These are phyloP conservation scores for Erysiphe pulchra DNA, from an alignment of 2,329 filamentous ascomycete species.

Conservation along the genomic window DNA sequence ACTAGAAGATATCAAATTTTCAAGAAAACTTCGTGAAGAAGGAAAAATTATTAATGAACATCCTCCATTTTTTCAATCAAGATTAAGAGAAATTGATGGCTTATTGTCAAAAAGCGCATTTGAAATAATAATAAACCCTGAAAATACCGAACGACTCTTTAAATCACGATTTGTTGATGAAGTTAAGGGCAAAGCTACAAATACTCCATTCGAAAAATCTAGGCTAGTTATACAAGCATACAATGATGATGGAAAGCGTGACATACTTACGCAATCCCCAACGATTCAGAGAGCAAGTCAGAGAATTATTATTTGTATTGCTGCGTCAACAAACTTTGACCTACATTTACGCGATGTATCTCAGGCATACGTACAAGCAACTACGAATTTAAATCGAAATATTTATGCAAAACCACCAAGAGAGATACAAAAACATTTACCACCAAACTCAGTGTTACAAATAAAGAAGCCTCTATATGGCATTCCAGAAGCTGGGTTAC, in stretches of 20 bases:
- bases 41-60: not conserved
- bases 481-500: no score
- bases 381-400: conserved; percentile 1
- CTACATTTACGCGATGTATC: conserved; percentile 2
- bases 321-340: not conserved
- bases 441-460: not conserved
- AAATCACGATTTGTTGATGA: no score
- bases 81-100: not conserved
- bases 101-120: conserved; percentile 1
- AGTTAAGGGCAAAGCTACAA: no score
- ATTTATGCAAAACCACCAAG: conserved; percentile 1
- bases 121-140: not conserved
- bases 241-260: no score
- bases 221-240: no score
- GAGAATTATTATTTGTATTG: no score
- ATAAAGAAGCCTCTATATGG: no score
- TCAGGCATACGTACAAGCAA: conserved; percentile 2
- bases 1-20: not conserved
- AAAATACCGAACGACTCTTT: not conserved
- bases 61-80: not conserved
- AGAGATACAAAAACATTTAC: not conserved
- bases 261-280: no score
- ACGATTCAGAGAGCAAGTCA: no score
- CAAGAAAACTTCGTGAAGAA: not conserved
- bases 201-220: no score